Evolutionary conservation across 495 filamentous ascomycete species (phyloP), one percentile per base, ranked within the genome.

Genomic region (Penicillium bovifimosum): DNA sequence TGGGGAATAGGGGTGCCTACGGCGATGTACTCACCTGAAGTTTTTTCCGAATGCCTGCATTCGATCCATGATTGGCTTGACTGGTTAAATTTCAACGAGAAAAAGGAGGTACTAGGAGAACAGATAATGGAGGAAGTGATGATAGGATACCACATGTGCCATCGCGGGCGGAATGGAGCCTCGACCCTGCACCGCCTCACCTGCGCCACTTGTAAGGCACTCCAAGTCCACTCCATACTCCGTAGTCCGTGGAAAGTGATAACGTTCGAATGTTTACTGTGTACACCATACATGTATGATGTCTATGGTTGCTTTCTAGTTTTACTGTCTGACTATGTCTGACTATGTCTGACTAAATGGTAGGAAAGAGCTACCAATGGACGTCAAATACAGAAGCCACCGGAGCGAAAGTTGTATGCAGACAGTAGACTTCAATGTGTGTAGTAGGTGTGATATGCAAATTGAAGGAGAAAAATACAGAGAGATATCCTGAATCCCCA

Each of bases 41-140:
- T 83, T 89, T 79, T 88, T 89, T 58, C 86, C 85, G 64, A 85
- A 83, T 53, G 82, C 81, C 69, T 85, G 81, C 55, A 87, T 72
- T 65, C 84, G 85, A 66, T 87, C 84, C 84, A 87, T 87, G 65
- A 54, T 67, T 57, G 49, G 24, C 24, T 18, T 44, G 28, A 26
- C 38, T 47, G 14, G 7, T 6, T 6, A 47, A 41, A 29, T 34
- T 51, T 32, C 32, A 47, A 48, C n/a, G 4, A 24, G 11, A 20
- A 43, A 16, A 28, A 31, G 45, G 28, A 50, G 33, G 33, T 42
- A 36, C 24, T 31, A 29, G 51, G 36, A 38, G 20, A 28, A 17
- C 42, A 34, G 33, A 6, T 29, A 14, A 32, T 17, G 13, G 36
- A 42, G 39, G 35, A 24, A 32, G 31, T 20, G 52, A 34, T 52